A percentile compares a stretch with the other conserved stretches of the same genome.
phyloP scores from a whole-genome alignment of 257 asterid genomes.

The Solanum sitiens region DNA sequence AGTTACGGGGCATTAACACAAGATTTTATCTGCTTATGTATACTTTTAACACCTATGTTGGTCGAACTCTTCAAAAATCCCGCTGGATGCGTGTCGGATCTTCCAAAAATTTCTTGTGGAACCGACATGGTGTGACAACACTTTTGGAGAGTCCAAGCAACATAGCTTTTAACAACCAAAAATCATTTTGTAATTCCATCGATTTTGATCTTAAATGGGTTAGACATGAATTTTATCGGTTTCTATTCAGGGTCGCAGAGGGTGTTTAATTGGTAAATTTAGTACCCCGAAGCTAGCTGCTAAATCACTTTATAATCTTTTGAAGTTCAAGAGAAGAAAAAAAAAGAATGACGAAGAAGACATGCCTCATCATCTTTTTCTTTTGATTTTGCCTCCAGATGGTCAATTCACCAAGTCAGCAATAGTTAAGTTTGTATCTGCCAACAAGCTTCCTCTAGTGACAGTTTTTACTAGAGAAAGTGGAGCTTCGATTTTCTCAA shows the following conservation, averaged over 20 bases:
- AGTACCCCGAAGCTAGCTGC: neutral
- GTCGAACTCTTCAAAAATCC: neutral
- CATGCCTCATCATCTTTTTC: neutral
- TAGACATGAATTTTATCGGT: neutral
- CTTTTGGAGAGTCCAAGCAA: neutral
- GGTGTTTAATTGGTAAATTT: neutral
- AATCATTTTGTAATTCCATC: neutral
- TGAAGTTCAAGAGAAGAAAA: neutral
- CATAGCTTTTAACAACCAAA: neutral
- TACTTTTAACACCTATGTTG: neutral
- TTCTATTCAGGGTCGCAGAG: neutral
- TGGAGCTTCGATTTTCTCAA: constrained; percentile 66
- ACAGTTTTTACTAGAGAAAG: constrained; percentile 67
- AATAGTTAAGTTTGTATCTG: constrained; percentile 61
- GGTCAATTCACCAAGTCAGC: constrained; percentile 63
- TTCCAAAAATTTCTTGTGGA: neutral
- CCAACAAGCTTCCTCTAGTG: constrained; percentile 89
- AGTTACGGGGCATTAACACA: neutral
- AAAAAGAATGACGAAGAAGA: neutral
- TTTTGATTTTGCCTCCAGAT: constrained; percentile 25
- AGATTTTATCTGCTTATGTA: too few species aligned
- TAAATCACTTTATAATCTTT: neutral
- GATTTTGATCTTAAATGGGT: neutral
- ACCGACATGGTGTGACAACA: neutral
- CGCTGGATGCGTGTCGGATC: neutral